Conservation (phyloP, 768 basidiomycete genomes). For the Podaxis carcinomalis region DNA sequence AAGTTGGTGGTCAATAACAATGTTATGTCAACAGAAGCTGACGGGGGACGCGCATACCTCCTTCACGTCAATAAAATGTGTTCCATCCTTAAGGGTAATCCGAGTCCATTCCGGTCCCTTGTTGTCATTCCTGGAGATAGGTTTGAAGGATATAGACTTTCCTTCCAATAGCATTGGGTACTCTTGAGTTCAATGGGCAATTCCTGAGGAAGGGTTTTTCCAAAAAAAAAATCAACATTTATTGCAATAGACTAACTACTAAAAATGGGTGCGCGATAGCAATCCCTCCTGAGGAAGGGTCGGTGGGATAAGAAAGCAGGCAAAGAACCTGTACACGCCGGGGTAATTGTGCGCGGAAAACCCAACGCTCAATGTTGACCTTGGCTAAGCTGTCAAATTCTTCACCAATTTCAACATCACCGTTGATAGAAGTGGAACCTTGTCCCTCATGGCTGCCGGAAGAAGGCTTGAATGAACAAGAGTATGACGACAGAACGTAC, state of each 20-base stretch:
- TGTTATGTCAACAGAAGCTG: neutral
- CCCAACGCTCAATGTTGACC: constrained; percentile 74
- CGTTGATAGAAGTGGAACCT: constrained; percentile 35
- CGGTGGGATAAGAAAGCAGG: neutral
- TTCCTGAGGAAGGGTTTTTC: constrained; percentile 36
- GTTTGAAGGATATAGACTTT: constrained; percentile 52
- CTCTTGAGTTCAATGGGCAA: constrained; percentile 40
- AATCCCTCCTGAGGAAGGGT: too few relatives aligned
- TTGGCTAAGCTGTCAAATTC: constrained; percentile 58
- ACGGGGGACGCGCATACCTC: constrained; percentile 42
- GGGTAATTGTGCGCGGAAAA: constrained; percentile 80
- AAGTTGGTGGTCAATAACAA: too few relatives aligned
- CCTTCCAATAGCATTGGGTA: constrained; percentile 58
- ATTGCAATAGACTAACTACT: too few relatives aligned
- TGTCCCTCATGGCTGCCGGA: constrained; percentile 49
- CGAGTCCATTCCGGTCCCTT: constrained; percentile 51
- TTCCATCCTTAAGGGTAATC: constrained; percentile 50
- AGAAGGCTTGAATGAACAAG: neutral
- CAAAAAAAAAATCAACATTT: too few relatives aligned
- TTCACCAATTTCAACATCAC: constrained; percentile 53
- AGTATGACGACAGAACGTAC: constrained; percentile 40
- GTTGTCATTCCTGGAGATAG: constrained; percentile 28
- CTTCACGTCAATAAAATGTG: constrained; percentile 54
- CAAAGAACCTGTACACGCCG: constrained; percentile 38
- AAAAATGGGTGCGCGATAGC: too few relatives aligned